Percentiles rank a stretch among this genome's conserved stretches.
Conservation (phyloP, 208 protist genomes). For the Trypanosomatidae sp. region DNA sequence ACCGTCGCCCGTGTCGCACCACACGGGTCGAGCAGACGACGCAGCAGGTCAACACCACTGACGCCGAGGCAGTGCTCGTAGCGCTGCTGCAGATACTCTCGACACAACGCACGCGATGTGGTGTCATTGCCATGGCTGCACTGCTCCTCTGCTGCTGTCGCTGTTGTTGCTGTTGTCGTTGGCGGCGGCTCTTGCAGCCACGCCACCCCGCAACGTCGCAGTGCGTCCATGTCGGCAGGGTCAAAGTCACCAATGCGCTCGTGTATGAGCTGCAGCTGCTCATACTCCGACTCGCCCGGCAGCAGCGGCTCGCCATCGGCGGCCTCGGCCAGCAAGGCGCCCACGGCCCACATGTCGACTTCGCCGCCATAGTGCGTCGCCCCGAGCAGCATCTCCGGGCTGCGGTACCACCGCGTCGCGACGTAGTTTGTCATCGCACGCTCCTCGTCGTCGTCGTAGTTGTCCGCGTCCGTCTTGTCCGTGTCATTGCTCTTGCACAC, state of each 20-base stretch:
- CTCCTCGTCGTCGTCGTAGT: constrained; percentile 19
- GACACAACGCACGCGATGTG: no score
- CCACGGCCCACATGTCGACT: constrained; percentile 87
- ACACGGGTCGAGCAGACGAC: constrained; percentile 30
- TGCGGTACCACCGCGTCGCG: constrained; percentile 88
- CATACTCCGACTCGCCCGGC: constrained; percentile 74
- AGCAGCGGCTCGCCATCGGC: constrained; percentile 69
- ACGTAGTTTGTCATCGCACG: constrained; percentile 83
- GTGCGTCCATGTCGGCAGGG: constrained; percentile 17
- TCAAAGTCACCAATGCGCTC: constrained; percentile 46
- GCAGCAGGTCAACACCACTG: constrained; percentile 42
- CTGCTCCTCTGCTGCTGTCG: not conserved
- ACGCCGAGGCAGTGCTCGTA: constrained; percentile 16
- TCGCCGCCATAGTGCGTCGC: constrained; percentile 54
- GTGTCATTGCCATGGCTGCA: not conserved
- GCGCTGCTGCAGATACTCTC: constrained; percentile 16
- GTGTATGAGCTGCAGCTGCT: constrained; percentile 79
- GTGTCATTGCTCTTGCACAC: no score
- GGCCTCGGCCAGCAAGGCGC: constrained; percentile 85
- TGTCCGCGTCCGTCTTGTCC: constrained; percentile 12
- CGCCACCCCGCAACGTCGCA: constrained; percentile 7
- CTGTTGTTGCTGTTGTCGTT: not conserved
- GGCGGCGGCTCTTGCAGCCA: not conserved
- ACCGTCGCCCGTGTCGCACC: constrained; percentile 31
- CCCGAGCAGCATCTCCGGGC: constrained; percentile 85